Evolutionary conservation across 73 alveolate genomes (phyloP), one percentile per base, ranked within the genome.

Genomic region (Paramecium octaurelia): DNA sequence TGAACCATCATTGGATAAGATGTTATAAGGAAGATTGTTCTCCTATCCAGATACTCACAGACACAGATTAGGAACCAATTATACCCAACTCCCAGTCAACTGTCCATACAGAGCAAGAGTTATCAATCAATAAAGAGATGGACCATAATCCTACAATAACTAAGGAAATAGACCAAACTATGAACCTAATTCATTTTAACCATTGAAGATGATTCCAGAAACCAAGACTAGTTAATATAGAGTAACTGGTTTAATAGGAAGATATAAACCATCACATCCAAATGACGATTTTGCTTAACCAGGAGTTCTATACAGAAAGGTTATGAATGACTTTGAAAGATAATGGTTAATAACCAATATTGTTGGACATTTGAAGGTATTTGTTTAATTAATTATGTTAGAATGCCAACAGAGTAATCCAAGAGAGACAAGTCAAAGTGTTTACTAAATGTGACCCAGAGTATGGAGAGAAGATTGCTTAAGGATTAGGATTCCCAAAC

Each of bases 21-120:
- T 97, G 99, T 96, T 97, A 87, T 93, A 97, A 92, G 99, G 98
- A 69, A 95, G 99, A 92, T 93, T 97, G 29, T 97, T 97, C 95
- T 97, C 99, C 14, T 97, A 97, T 86, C 97, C 98, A 31, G 99
- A 97, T 71, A 96, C 99, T 54, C 99, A 97, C 93, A 86, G 99
- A 93, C 98, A 97, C 93, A 94, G 99, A 96, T 97, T 97, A 42
- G 99, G 99, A 20, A 95, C 98, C 57, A 97, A 97, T 96, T 97
- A 86, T 92, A 97, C 93, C 34, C 77, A 96, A 92, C 75, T 97
- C 87, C 99, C 99, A 21, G 92, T 97, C 59, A 97, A 97, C 92
- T 96, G 99, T 92, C 98, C 99, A 29, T 97, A 95, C 92, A 93
- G 95, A 83, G 97, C 98, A 1, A 95, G 98, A 96, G 98, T 96